Conservation (phyloP, 148 eudicot species). For the Spergularia bocconei region DNA sequence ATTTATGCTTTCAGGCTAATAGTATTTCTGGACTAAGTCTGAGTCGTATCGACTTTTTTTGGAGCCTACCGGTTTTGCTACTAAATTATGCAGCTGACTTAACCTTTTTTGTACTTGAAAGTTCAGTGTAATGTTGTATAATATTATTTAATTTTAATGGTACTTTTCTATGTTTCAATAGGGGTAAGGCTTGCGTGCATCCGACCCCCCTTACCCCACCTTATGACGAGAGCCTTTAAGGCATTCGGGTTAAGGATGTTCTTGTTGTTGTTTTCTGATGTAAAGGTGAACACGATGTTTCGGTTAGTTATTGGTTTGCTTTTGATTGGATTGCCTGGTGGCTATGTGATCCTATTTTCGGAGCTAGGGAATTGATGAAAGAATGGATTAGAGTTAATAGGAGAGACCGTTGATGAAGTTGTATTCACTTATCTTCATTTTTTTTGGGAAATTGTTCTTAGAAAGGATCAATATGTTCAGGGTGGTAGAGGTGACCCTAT, state of each 20-base stretch:
- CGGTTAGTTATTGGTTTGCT: not conserved
- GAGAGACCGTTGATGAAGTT: not conserved
- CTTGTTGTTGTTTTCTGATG: too few relatives aligned
- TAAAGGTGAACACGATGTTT: not conserved
- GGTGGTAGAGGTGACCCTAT: not conserved
- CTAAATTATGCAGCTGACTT: conserved; percentile 7
- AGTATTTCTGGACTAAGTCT: conserved; percentile 14
- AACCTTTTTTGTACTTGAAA: not conserved
- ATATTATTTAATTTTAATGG: not conserved
- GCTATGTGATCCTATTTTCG: not conserved
- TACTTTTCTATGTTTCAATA: too few relatives aligned
- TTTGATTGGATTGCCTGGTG: not conserved
- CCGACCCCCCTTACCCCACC: too few relatives aligned
- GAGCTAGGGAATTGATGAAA: not conserved
- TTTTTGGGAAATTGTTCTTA: not conserved
- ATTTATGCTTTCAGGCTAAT: conserved; percentile 19
- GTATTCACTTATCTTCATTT: not conserved
- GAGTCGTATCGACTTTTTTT: conserved; percentile 21
- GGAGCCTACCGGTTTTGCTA: conserved; percentile 7
- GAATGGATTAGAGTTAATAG: not conserved
- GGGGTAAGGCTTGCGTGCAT: too few relatives aligned
- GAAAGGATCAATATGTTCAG: not conserved
- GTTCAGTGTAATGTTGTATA: not conserved
- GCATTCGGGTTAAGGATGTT: too few relatives aligned
- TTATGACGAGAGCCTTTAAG: too few relatives aligned